A percentile compares a stretch with the other conserved stretches of the same genome.
Evolutionary conservation across 1,284 basidiomycete genomes (phyloP).

Genomic region (Heterobasidion occidentale): DNA sequence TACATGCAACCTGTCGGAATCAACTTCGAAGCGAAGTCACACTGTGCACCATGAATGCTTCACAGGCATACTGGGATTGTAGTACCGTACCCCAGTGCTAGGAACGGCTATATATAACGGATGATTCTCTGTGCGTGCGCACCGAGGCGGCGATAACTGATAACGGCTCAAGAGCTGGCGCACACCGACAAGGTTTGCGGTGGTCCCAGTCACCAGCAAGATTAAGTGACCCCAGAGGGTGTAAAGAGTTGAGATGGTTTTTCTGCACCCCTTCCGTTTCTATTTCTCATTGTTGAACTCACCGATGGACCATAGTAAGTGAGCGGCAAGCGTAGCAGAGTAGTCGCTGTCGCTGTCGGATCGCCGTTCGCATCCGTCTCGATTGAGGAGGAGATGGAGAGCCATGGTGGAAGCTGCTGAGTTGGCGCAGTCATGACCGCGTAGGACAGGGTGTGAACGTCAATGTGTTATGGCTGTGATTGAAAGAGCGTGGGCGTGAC

Average conservation of each 20-base stretch:
- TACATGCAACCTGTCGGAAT: no score
- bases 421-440: conserved; percentile 43
- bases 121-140: no score
- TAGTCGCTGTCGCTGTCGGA: conserved; percentile 42
- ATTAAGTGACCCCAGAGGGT: neutral
- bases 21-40: no score
- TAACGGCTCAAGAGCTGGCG: no score
- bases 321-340: conserved; percentile 48
- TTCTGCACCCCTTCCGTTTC: neutral
- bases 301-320: conserved; percentile 72
- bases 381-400: conserved; percentile 43
- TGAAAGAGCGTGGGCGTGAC: conserved; percentile 1
- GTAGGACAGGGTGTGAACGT: neutral
- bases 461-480: neutral
- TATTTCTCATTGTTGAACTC: conserved; percentile 20
- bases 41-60: no score
- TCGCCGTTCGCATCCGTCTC: conserved; percentile 42
- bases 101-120: no score
- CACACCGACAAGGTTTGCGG: neutral
- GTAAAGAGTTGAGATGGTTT: neutral
- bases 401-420: conserved; percentile 59
- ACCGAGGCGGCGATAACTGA: no score
- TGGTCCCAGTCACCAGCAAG: neutral
- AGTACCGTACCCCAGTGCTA: no score
- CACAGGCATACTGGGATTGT: no score